These are phyloP conservation scores for Hymenochaete sp. DNA, from an alignment of 1,284 basidiomycete species.

Conservation along the genomic window DNA sequence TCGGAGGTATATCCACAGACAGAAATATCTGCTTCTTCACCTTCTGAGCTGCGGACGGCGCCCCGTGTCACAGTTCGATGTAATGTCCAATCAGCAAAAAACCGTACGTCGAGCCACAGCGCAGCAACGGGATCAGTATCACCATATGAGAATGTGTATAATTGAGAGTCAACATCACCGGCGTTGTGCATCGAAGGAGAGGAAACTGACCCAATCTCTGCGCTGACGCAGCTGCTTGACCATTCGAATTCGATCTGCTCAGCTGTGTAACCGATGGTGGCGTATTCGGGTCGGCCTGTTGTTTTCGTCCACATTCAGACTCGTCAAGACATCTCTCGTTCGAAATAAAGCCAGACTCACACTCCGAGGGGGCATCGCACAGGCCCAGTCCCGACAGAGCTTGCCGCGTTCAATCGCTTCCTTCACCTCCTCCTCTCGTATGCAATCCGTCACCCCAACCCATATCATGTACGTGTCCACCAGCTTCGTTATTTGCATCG, in stretches of 20 bases:
- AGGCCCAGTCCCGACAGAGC: slow-evolving; percentile 73
- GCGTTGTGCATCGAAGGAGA: slow-evolving; percentile 6
- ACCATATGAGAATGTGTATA: background rate
- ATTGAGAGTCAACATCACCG: slow-evolving; percentile 1
- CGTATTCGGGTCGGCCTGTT: too few relatives aligned
- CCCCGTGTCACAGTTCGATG: slow-evolving; percentile 5
- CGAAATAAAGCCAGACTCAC: slow-evolving; percentile 28
- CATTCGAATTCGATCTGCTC: slow-evolving; percentile 55
- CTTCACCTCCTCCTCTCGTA: slow-evolving; percentile 22
- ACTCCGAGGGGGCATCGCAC: slow-evolving; percentile 61
- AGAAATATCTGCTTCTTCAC: slow-evolving; percentile 62
- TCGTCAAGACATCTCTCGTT: too few relatives aligned
- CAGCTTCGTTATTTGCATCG: slow-evolving; percentile 60
- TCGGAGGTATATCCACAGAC: slow-evolving; percentile 53
- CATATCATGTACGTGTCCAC: slow-evolving; percentile 76
- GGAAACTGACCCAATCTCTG: slow-evolving; percentile 62
- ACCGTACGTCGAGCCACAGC: slow-evolving; percentile 7
- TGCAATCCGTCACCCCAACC: slow-evolving; percentile 55
- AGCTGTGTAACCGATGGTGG: slow-evolving; percentile 53
- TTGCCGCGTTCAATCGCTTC: slow-evolving; percentile 45
- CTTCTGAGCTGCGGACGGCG: slow-evolving; percentile 56
- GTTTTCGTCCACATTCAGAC: too few relatives aligned
- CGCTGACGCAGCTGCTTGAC: slow-evolving; percentile 64
- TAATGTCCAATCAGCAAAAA: background rate
- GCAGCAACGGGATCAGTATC: too few relatives aligned